phyloP scores from a whole-genome alignment of 345 rosid species.

The Leavenworthia alabamica region DNA sequence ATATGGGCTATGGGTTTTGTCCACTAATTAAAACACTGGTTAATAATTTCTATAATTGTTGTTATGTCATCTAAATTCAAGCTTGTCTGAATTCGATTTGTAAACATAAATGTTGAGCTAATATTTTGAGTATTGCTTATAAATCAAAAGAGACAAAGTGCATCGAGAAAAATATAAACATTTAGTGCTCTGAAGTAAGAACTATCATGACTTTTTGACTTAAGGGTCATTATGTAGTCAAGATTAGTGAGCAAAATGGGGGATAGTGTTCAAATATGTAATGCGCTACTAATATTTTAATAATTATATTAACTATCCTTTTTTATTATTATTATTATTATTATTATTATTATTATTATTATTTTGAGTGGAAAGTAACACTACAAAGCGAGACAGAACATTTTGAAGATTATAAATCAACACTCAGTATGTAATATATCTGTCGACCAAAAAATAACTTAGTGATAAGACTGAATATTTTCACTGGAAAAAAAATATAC shows the following conservation, averaged over 20 bases:
- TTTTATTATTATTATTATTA: too few species aligned
- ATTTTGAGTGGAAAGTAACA: constrained; percentile 1
- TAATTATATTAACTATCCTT: too few species aligned
- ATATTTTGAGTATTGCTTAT: neutral
- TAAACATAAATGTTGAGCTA: neutral
- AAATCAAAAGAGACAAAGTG: neutral
- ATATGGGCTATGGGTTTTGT: neutral
- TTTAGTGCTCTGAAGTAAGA: neutral
- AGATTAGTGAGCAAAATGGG: neutral
- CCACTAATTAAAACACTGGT: neutral
- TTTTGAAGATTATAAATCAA: constrained; percentile 1
- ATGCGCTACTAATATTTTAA: neutral
- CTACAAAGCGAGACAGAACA: constrained; percentile 1
- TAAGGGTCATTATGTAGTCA: neutral
- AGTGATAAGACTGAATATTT: neutral
- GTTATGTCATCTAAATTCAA: neutral
- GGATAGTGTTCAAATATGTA: neutral
- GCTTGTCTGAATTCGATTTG: neutral
- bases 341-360: too few species aligned
- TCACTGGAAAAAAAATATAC: neutral
- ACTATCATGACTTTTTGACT: constrained; percentile 1
- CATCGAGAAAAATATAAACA: neutral
- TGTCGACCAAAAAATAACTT: neutral
- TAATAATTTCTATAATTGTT: neutral
- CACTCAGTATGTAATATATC: neutral